phyloP scores from a whole-genome alignment of 2,329 filamentous ascomycete genomes.

The Sporothrix phasma region DNA sequence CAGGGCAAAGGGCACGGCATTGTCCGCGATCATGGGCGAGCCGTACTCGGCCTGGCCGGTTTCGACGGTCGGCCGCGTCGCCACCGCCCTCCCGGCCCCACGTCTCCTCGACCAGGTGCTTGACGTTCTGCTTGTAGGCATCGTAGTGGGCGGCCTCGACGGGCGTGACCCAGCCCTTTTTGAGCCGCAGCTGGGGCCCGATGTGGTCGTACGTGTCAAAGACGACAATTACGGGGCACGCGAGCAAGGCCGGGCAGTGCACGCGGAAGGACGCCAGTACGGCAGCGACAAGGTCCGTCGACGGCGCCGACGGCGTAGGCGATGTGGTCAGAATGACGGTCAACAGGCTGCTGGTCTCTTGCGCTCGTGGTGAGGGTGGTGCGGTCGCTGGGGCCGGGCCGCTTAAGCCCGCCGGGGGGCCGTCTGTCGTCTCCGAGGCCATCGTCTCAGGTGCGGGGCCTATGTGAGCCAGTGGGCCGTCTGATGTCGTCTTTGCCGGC shows the following conservation, averaged over 20 bases:
- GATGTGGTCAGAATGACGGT: slow-evolving; percentile 46
- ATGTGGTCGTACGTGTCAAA: slow-evolving; percentile 44
- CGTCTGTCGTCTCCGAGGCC: not conserved
- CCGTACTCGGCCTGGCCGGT: slow-evolving; percentile 39
- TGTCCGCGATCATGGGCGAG: slow-evolving; percentile 23
- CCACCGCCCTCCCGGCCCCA: not conserved
- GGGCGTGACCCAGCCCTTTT: slow-evolving; percentile 42
- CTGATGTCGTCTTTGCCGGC: not conserved
- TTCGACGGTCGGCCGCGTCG: not conserved
- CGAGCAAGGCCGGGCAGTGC: slow-evolving; percentile 33
- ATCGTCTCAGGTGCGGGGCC: not conserved
- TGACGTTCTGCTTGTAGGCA: slow-evolving; percentile 39
- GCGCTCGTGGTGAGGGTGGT: not conserved
- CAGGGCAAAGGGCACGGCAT: slow-evolving; percentile 30
- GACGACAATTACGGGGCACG: slow-evolving; percentile 39
- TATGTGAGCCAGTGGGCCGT: not conserved
- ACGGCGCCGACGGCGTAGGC: slow-evolving; percentile 43
- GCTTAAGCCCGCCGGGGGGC: too few species aligned
- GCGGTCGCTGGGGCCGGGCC: not conserved
- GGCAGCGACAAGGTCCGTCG: slow-evolving; percentile 39
- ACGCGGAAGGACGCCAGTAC: slow-evolving; percentile 36
- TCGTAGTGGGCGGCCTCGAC: slow-evolving; percentile 34
- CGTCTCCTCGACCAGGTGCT: slow-evolving; percentile 28
- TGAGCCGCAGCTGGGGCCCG: slow-evolving; percentile 34
- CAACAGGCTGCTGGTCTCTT: slow-evolving; percentile 20